Conservation (phyloP, 257 asterid genomes). For the Linderniella brevidens region DNA sequence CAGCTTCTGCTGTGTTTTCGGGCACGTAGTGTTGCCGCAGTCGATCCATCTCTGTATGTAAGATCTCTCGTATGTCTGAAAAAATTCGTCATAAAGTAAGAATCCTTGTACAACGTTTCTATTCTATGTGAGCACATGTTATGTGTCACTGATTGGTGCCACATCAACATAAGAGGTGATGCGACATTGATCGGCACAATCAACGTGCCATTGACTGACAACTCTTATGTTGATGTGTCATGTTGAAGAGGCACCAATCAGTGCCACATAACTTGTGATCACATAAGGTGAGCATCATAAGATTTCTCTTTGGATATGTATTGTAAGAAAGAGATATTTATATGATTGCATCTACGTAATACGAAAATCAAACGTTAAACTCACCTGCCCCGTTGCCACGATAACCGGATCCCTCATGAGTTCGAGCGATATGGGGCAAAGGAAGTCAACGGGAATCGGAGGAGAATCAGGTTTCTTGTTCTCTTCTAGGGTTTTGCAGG, state of each 20-base stretch:
- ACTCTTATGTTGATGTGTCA: too few relatives aligned
- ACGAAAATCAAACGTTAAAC: neutral
- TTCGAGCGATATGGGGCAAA: constrained; percentile 92
- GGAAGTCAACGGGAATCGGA: constrained; percentile 64
- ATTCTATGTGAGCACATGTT: too few relatives aligned
- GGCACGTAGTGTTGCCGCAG: constrained; percentile 84
- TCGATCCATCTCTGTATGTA: constrained; percentile 91
- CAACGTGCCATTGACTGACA: too few relatives aligned
- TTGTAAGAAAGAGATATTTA: too few relatives aligned
- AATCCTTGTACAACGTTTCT: constrained; percentile 5
- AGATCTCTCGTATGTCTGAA: constrained; percentile 90
- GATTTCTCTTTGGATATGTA: too few relatives aligned
- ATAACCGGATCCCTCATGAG: constrained; percentile 95
- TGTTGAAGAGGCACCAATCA: too few relatives aligned
- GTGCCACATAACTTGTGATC: too few relatives aligned
- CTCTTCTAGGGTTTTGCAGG: constrained; percentile 30
- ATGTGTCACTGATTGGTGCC: too few relatives aligned
- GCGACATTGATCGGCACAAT: neutral
- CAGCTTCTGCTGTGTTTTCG: constrained; percentile 89
- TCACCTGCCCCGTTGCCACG: constrained; percentile 75
- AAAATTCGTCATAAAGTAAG: neutral
- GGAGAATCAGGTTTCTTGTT: constrained; percentile 45
- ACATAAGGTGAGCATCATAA: too few relatives aligned
- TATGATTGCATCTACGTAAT: neutral
- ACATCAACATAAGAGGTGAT: too few relatives aligned